phyloP scores from a whole-genome alignment of 768 basidiomycete genomes.

The Paxillus involutus region DNA sequence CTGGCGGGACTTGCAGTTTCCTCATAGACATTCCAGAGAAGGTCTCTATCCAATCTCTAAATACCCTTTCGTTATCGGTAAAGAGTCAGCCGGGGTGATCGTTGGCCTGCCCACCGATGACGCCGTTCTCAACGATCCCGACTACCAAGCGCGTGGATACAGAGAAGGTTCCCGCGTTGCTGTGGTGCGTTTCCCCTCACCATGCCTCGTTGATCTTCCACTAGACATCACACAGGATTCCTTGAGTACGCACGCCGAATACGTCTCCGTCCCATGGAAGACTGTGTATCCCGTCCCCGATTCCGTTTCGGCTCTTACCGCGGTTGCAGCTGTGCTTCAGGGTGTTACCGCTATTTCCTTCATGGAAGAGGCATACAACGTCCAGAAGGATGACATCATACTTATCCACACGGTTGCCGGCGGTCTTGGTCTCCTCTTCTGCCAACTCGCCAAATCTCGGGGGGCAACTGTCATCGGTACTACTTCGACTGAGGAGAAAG shows the following conservation, averaged over 20 bases:
- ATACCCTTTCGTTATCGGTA: conserved; percentile 71
- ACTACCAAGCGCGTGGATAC: conserved; percentile 64
- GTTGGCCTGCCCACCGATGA: conserved; percentile 70
- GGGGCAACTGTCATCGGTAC: conserved; percentile 95
- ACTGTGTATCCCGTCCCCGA: conserved; percentile 65
- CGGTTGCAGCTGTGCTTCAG: conserved; percentile 69
- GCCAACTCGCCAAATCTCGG: conserved; percentile 65
- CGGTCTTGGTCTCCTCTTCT: conserved; percentile 71
- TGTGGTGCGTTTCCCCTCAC: conserved; percentile 45
- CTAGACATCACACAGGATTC: conserved; percentile 35
- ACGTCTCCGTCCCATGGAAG: conserved; percentile 65
- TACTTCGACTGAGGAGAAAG: conserved; percentile 83
- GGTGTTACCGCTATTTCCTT: conserved; percentile 78
- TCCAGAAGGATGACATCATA: conserved; percentile 76
- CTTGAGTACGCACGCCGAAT: conserved; percentile 64
- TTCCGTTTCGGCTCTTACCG: conserved; percentile 54
- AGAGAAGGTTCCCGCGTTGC: conserved; percentile 72
- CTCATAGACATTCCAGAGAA: conserved; percentile 37
- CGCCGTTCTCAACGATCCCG: conserved; percentile 55
- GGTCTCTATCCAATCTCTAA: conserved; percentile 61
- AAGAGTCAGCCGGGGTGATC: conserved; percentile 78
- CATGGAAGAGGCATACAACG: conserved; percentile 81
- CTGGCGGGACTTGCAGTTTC: neutral
- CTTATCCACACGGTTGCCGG: conserved; percentile 92
- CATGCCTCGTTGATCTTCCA: neutral